phyloP scores from a whole-genome alignment of 169 alveolate genomes.

The Babesia sp. region DNA sequence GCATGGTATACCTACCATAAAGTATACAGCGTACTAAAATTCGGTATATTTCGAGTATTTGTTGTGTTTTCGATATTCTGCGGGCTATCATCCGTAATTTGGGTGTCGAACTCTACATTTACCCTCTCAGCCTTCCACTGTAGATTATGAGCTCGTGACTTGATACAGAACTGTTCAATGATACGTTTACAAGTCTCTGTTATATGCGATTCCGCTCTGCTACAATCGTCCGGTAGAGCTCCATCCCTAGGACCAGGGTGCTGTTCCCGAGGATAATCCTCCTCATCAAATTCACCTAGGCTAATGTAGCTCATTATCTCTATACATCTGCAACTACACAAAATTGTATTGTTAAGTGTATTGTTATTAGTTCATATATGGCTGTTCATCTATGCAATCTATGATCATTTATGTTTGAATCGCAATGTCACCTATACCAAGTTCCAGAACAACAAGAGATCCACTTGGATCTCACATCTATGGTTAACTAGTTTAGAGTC shows the following conservation, averaged over 20 bases:
- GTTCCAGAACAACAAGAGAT: conserved; percentile 48
- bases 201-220: neutral
- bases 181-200: conserved; percentile 2
- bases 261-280: neutral
- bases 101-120: neutral
- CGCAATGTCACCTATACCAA: conserved; percentile 21
- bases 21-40: conserved; percentile 31
- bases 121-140: conserved; percentile 37
- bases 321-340: neutral
- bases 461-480: conserved; percentile 43
- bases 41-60: neutral
- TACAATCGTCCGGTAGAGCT: neutral
- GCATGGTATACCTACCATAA: conserved; percentile 13
- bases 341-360: neutral
- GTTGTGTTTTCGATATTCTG: neutral
- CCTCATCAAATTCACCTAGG: conserved; percentile 19
- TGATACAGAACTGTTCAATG: conserved; percentile 31
- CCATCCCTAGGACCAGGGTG: neutral
- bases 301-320: conserved; percentile 19
- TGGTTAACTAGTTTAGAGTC: conserved; percentile 19
- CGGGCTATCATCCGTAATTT: too few relatives aligned
- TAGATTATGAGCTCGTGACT: conserved; percentile 28
- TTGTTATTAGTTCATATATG: neutral
- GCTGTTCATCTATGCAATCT: neutral
- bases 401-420: neutral